These are phyloP conservation scores for Dictyostelium brefeldianum DNA, from an alignment of 78 protist species.

Conservation along the genomic window DNA sequence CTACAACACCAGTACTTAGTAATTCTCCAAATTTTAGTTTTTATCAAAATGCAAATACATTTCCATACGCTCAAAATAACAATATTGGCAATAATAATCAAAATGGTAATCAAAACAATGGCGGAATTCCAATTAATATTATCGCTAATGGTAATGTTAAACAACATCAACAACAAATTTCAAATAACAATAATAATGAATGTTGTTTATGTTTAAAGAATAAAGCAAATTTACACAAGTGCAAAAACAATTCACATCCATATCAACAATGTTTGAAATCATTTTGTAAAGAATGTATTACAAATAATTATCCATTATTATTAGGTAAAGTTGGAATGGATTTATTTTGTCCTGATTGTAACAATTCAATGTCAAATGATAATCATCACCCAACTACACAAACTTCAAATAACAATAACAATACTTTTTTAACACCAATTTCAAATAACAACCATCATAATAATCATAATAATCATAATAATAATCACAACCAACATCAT, in stretches of 20 bases:
- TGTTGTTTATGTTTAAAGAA: conserved; percentile 34
- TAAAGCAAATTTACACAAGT: neutral
- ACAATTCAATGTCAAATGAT: neutral
- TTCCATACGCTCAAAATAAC: neutral
- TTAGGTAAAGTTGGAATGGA: neutral
- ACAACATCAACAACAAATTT: neutral
- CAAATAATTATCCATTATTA: neutral
- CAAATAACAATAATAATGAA: neutral
- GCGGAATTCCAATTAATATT: neutral
- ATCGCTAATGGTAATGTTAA: neutral
- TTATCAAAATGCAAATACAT: neutral
- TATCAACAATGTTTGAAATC: conserved; percentile 21
- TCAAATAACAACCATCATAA: neutral
- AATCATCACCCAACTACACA: neutral
- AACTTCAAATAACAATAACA: neutral
- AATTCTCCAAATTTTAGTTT: conserved; percentile 51
- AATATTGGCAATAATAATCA: neutral
- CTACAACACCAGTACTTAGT: conserved; percentile 41
- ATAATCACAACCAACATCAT: neutral
- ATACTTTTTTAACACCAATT: no score
- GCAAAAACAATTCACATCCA: neutral
- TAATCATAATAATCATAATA: neutral
- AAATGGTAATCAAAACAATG: neutral
- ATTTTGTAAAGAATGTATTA: conserved; percentile 54
- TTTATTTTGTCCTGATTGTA: conserved; percentile 38